Conservation (phyloP, 1,284 basidiomycete genomes). For the Rhodotorula sp. region DNA sequence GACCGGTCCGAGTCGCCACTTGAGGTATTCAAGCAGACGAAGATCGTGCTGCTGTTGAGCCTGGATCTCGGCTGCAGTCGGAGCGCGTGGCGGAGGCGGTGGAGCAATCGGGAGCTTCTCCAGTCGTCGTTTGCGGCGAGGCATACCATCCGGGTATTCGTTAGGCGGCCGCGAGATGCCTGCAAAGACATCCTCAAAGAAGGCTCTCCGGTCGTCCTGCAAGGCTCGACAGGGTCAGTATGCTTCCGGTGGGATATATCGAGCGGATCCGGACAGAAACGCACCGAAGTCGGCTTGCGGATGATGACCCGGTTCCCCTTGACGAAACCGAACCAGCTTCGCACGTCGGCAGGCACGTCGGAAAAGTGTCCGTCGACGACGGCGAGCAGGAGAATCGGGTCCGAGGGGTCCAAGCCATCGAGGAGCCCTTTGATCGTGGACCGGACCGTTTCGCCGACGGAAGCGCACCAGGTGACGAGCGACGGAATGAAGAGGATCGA, state of each 20-base stretch:
- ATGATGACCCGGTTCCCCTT: constrained; percentile 73
- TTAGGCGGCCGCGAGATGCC: constrained; percentile 74
- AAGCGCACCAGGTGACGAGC: constrained; percentile 77
- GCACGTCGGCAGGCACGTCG: constrained; percentile 76
- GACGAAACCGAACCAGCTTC: constrained; percentile 81
- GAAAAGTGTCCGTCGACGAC: constrained; percentile 74
- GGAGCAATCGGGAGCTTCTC: constrained; percentile 86
- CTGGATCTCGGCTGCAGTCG: constrained; percentile 77
- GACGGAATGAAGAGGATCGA: constrained; percentile 94
- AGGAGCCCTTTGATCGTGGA: constrained; percentile 86
- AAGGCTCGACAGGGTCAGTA: neutral
- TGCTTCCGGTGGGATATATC: neutral
- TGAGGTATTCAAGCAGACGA: constrained; percentile 74
- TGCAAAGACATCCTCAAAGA: constrained; percentile 72
- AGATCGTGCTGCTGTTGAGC: constrained; percentile 79
- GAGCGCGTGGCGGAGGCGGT: constrained; percentile 79
- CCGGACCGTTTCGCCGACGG: constrained; percentile 78
- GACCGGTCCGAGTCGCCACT: constrained; percentile 81
- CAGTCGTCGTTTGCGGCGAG: constrained; percentile 75
- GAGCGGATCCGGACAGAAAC: constrained; percentile 31
- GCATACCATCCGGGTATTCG: constrained; percentile 85
- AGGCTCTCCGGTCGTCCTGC: constrained; percentile 63
- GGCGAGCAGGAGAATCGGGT: constrained; percentile 86
- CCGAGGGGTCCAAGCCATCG: constrained; percentile 82
- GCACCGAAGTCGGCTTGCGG: constrained; percentile 53